These are phyloP conservation scores for Nicotiana sylvestris DNA, from an alignment of 257 asterid species.

Conservation along the genomic window DNA sequence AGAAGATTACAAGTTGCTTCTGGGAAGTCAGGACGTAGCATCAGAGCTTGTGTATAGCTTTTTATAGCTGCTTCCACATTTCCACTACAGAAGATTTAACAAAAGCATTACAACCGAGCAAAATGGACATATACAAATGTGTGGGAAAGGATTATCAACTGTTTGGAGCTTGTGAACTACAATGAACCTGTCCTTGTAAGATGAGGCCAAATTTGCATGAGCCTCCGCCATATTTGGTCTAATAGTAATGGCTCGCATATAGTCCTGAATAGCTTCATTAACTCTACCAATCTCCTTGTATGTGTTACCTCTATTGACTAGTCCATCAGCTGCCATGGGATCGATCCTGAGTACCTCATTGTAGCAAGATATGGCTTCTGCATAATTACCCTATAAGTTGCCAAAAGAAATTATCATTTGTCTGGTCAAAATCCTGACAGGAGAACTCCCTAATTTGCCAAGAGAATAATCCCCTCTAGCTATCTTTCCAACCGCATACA, in stretches of 20 bases:
- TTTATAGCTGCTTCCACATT: conserved; percentile 86
- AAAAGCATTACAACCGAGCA: not conserved
- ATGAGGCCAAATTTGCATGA: conserved; percentile 99
- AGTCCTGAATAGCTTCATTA: conserved; percentile 88
- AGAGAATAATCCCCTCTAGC: not conserved
- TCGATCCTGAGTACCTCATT: conserved; percentile 94
- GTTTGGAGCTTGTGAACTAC: not conserved
- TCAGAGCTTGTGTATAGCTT: conserved; percentile 88
- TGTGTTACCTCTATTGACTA: conserved; percentile 95
- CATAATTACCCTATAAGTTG: conserved; percentile 75
- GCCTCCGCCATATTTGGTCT: conserved; percentile 99
- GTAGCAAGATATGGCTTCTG: conserved; percentile 97
- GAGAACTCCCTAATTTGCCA: not conserved
- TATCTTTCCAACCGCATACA: not conserved
- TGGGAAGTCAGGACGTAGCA: conserved; percentile 88
- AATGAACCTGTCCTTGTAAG: conserved; percentile 85
- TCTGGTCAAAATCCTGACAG: not conserved
- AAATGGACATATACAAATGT: conserved; percentile 11
- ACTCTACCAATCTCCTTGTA: conserved; percentile 97
- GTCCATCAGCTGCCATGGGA: conserved; percentile 96
- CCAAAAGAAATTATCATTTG: conserved; percentile 4
- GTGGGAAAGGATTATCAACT: not conserved
- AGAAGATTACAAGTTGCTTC: conserved; percentile 99
- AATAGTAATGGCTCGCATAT: conserved; percentile 68
- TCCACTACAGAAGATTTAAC: conserved; percentile 43